Evolutionary conservation across 2,329 filamentous ascomycete genomes (phyloP), one percentile per base, ranked within the genome.

Genomic region (Neoscytalidium dimidiatum): DNA sequence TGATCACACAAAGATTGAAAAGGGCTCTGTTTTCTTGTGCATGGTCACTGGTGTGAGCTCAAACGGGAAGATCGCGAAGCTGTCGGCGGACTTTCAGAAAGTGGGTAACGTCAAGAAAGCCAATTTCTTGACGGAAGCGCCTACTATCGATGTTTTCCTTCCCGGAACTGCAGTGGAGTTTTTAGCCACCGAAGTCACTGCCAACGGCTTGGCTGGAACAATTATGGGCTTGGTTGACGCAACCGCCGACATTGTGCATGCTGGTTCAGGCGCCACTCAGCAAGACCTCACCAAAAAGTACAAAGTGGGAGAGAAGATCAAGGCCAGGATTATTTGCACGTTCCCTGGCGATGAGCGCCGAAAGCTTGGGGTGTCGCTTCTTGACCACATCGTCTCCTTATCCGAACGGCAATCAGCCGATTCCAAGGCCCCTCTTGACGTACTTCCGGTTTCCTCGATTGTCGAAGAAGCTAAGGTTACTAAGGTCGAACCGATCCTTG

Each of bases 121-220:
- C 52, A 87, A 88, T 72, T 86, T 84, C 65, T 84, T 96, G 3
- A 85, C 84, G 31, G 88, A 91, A 44, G 94, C 94, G 0, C 92
- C 92, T 8, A 96, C 92, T 0, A 91, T 99, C 73, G 92, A 94
- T 75, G 87, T 91, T 6, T 97, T 96, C 78, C 84, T 97, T 6
- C 95, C 96, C 1, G 96, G 95, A 69, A 95, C 92, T n/a, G 88
- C 90, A 5, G 92, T 93, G 38, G 93, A 97, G 70, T 83, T 97
- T 11, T 83, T 98, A 56, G 80, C 99, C 41, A 90, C 91, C 2
- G 90, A 95, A 52, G 87, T 91, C 14, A 88, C 89, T 11, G 78
- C 85, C 13, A 87, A 86, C 68, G 95, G 95, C n/a, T 79, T 99
- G 66, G 83, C 86, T 56, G 95, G 95, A 71, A 97, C 97, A 77